These are phyloP conservation scores for Agaricus subrufescens DNA, from an alignment of 768 basidiomycete species.

Conservation along the genomic window DNA sequence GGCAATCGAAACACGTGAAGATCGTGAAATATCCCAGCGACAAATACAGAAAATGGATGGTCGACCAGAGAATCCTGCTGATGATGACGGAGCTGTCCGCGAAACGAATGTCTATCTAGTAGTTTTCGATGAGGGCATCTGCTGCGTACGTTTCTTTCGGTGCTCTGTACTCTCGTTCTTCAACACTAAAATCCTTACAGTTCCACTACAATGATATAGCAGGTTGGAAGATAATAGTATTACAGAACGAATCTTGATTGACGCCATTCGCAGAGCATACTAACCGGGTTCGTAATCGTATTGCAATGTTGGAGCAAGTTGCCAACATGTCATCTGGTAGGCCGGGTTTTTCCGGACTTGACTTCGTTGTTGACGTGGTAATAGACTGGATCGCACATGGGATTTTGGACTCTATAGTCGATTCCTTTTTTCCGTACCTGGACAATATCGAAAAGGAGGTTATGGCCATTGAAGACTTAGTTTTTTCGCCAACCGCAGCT, in stretches of 20 bases:
- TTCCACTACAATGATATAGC: conserved; percentile 5
- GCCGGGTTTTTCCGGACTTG: conserved; percentile 13
- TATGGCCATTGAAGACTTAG: conserved; percentile 67
- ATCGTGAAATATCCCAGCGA: conserved; percentile 34
- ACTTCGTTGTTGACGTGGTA: neutral
- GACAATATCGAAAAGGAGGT: conserved; percentile 80
- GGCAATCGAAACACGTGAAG: conserved; percentile 60
- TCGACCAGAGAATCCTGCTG: conserved; percentile 15
- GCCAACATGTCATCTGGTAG: conserved; percentile 70
- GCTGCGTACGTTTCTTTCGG: conserved; percentile 44
- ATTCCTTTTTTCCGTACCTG: conserved; percentile 86
- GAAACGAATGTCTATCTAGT: conserved; percentile 87
- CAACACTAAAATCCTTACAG: conserved; percentile 53
- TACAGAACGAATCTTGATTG: neutral
- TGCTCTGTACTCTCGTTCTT: conserved; percentile 2
- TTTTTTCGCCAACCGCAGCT: conserved; percentile 33
- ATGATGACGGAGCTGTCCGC: conserved; percentile 43
- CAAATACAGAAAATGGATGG: conserved; percentile 23
- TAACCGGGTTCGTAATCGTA: conserved; percentile 66
- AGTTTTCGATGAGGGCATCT: conserved; percentile 86
- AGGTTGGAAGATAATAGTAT: neutral
- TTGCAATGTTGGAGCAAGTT: conserved; percentile 57
- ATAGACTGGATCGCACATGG: conserved; percentile 94
- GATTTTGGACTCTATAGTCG: conserved; percentile 89
- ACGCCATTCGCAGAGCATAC: conserved; percentile 61